These are phyloP conservation scores for Neurospora terricola DNA, from an alignment of 495 filamentous ascomycete genomes.

Conservation along the genomic window DNA sequence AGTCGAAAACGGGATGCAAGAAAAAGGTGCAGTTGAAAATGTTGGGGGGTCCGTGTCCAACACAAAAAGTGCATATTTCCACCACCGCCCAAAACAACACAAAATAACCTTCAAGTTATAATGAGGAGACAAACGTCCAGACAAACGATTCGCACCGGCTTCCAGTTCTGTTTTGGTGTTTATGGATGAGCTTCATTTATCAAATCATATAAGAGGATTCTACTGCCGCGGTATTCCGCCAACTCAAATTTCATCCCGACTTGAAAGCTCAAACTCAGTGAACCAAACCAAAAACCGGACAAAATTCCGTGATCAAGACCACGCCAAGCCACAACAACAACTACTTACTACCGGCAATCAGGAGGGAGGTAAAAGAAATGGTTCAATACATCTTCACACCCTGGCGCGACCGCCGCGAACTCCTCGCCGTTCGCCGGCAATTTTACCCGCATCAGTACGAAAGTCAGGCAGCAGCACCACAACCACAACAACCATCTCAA, in stretches of 20 bases:
- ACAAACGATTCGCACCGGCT: background rate
- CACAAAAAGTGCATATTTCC: background rate
- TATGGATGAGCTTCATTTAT: background rate
- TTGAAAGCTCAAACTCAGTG: background rate
- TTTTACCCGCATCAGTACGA: conserved; percentile 46
- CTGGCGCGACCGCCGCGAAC: conserved; percentile 58
- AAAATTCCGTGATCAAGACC: background rate
- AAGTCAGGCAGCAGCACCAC: background rate
- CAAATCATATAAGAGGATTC: background rate
- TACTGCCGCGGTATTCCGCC: background rate
- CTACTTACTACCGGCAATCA: background rate
- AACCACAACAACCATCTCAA: background rate
- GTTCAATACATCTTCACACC: conserved; percentile 70
- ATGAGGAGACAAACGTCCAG: background rate
- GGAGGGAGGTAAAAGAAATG: conserved; percentile 32
- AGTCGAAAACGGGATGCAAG: background rate
- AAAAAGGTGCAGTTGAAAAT: background rate
- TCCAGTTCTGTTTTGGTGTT: background rate
- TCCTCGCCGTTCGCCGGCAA: conserved; percentile 54
- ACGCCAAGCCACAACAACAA: background rate
- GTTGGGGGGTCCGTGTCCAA: background rate
- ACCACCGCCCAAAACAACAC: background rate
- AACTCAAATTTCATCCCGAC: background rate
- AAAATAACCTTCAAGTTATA: background rate
- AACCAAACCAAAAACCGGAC: background rate